A percentile compares a stretch with the other conserved stretches of the same genome.
Evolutionary conservation across 805 yeast genomes (phyloP).

Genomic region (Zygotorulaspora florentina): DNA sequence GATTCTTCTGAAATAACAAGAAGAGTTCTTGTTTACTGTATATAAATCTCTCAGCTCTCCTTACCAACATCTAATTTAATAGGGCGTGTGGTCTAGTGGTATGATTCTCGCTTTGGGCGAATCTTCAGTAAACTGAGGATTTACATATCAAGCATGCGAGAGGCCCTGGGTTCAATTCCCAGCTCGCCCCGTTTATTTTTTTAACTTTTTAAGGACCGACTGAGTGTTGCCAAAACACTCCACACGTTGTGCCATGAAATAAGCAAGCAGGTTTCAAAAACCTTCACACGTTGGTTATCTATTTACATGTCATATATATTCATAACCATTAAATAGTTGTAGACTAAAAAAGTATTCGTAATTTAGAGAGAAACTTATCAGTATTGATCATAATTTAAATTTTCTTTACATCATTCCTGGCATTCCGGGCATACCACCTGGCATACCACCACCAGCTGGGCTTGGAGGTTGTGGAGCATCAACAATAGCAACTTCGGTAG

Average conservation of each 20-base stretch:
- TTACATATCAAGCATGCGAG: constrained; percentile 38
- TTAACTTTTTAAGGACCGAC: neutral
- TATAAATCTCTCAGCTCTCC: too few species aligned
- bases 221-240: too few species aligned
- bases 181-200: constrained; percentile 32
- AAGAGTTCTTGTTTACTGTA: too few species aligned
- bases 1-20: too few species aligned
- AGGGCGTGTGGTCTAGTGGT: constrained; percentile 36
- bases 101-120: constrained; percentile 35
- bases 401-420: constrained; percentile 48
- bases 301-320: constrained; percentile 11
- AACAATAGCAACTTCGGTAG: constrained; percentile 97
- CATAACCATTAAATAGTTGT: too few species aligned
- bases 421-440: constrained; percentile 60
- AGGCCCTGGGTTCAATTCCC: constrained; percentile 57
- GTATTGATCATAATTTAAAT: constrained; percentile 1
- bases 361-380: constrained; percentile 12
- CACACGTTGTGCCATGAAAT: neutral
- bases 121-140: constrained; percentile 11
- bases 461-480: constrained; percentile 84
- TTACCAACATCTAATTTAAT: neutral
- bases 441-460: constrained; percentile 48
- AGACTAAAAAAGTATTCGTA: too few species aligned
- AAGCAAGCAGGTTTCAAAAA: neutral
- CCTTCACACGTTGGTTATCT: neutral